Evolutionary conservation across 148 eudicot genomes (phyloP), one percentile per base, ranked within the genome.

Genomic region (Arctostaphylos glauca): DNA sequence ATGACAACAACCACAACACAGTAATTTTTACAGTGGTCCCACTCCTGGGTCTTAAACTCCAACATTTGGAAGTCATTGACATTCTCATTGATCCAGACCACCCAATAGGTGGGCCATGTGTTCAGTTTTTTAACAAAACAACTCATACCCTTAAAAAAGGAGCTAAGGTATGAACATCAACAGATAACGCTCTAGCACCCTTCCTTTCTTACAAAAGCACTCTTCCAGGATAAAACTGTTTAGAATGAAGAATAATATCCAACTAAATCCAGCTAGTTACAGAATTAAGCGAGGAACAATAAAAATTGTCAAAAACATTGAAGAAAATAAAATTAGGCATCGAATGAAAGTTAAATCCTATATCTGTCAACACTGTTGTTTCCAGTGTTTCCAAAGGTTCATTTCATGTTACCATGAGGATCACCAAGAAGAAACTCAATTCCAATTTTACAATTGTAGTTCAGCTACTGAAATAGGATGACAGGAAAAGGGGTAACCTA

Each of bases 181-280:
- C 74, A 71, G 43, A 71, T 6, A 14, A 44, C 25, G 9, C 23
- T 19, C 13, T 46, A 2, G 71, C 60, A 56, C 71, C 23, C 25
- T 9, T 46, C 10, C 52, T 41, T 16, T 73, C 77, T 73, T 77
- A 14, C 46, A 77, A 77, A 77, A 77, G 64, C 64, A 38, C 64
- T 77, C 64, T 59, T 59, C 64, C 64, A 16, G 64, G 21, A 7
- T 59, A 19, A 59, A 54, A 25, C 64, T 54, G 19, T 2, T 15
- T 15, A 25, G 21, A 77, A 25, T 77, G 48, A 77, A 3, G 5
- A 54, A 15, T 7, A 6, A 38, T 31, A 53, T 5, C 64, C n/a
- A 77, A 54, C 79, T 6, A 77, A 14, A 53, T 77, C 64, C n/a
- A 52, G 80, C 62, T 77, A 53, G 19, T 77, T 46, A 31, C 19